Percentiles rank a stretch among this genome's conserved stretches.
Conservation (phyloP, 2,329 filamentous ascomycete species). For the Calonectria multiphialidica region DNA sequence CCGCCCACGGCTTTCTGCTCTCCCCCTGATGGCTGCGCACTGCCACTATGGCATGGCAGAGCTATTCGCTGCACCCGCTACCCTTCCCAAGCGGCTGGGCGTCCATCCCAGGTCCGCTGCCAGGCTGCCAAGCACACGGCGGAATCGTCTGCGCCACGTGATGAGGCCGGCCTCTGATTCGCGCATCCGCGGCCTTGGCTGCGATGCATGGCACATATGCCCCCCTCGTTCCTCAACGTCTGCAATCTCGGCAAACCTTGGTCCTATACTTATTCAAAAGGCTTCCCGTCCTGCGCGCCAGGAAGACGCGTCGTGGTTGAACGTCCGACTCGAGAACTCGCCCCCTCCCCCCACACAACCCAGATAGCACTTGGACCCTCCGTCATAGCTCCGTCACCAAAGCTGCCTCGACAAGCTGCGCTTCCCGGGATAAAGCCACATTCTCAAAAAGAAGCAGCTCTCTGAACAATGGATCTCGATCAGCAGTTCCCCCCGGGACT, state of each 20-base stretch:
- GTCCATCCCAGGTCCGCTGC: not conserved
- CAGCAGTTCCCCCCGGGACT: conserved; percentile 42
- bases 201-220: conserved; percentile 3
- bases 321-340: not conserved
- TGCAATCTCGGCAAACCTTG: conserved; percentile 24
- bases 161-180: conserved; percentile 35
- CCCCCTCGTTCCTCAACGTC: conserved; percentile 16
- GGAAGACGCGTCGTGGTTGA: not conserved
- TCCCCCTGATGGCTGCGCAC: conserved; percentile 17
- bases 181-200: conserved; percentile 22
- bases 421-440: not conserved
- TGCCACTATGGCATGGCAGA: conserved; percentile 30
- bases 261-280: conserved; percentile 3
- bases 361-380: not conserved
- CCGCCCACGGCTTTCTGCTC: conserved; percentile 33
- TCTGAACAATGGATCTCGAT: conserved; percentile 45
- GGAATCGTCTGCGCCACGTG: conserved; percentile 38
- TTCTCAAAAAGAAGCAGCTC: not conserved
- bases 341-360: not conserved
- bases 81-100: not conserved
- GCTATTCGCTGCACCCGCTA: not conserved
- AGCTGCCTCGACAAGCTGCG: not conserved
- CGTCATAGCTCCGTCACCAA: not conserved
- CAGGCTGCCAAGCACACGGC: conserved; percentile 1
- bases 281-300: not conserved